phyloP scores from a whole-genome alignment of 352 stramenopile genomes.

The Saprolegnia parasitica region DNA sequence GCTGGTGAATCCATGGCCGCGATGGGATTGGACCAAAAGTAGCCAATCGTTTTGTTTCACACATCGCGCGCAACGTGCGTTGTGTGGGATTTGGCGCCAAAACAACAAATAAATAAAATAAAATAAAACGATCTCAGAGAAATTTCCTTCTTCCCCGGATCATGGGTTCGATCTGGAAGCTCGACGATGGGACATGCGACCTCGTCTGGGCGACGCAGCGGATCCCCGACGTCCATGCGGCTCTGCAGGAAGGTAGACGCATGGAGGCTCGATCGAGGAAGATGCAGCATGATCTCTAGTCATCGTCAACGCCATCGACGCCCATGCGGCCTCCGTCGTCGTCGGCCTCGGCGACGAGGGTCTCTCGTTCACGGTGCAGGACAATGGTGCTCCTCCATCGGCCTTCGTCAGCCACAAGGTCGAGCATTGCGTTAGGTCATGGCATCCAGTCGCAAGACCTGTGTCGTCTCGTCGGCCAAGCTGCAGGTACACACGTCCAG shows the following conservation, averaged over 20 bases:
- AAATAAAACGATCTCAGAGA: neutral
- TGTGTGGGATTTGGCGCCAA: neutral
- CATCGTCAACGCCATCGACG: constrained; percentile 73
- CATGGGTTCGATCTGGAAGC: constrained; percentile 15
- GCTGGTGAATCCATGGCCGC: neutral
- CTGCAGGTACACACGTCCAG: neutral
- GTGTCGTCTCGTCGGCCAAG: constrained; percentile 19
- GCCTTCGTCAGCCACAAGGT: neutral
- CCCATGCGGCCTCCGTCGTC: constrained; percentile 43
- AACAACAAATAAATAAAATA: neutral
- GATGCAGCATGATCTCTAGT: constrained; percentile 32
- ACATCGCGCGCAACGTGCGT: neutral
- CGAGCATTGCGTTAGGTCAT: constrained; percentile 37
- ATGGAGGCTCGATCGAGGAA: neutral
- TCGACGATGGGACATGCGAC: constrained; percentile 37
- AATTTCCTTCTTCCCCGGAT: neutral
- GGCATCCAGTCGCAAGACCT: constrained; percentile 54
- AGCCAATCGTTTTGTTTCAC: neutral
- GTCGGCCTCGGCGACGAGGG: constrained; percentile 42
- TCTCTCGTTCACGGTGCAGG: constrained; percentile 51
- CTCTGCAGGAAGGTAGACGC: constrained; percentile 58
- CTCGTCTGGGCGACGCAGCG: constrained; percentile 55
- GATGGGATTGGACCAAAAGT: neutral
- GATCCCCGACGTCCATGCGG: constrained; percentile 50
- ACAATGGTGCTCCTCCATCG: constrained; percentile 49